A percentile compares a stretch with the other conserved stretches of the same genome.
Conservation (phyloP, 2,329 filamentous ascomycete species). For the Corinectria fuckeliana region DNA sequence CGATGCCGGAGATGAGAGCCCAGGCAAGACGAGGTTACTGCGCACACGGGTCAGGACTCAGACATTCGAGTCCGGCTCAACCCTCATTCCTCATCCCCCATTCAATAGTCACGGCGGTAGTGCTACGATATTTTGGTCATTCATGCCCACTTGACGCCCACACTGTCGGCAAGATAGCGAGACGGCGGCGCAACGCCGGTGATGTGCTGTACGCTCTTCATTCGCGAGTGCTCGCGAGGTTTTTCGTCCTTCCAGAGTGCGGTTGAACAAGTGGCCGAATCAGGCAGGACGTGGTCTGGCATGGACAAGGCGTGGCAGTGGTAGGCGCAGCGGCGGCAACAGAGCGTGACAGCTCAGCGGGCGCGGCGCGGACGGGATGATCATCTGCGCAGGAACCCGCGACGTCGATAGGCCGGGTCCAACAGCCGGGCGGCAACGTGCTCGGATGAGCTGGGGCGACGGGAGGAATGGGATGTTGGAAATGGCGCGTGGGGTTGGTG, state of each 20-base stretch:
- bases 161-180: neutral
- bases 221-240: conserved; percentile 27
- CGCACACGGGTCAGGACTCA: neutral
- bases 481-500: conserved; percentile 33
- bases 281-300: neutral
- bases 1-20: conserved; percentile 1
- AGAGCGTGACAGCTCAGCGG: conserved; percentile 32
- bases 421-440: neutral
- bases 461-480: neutral
- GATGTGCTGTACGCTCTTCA: conserved; percentile 32
- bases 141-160: neutral
- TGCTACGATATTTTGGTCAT: conserved; percentile 13
- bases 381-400: conserved; percentile 43
- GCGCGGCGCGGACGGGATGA: conserved; percentile 33
- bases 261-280: conserved; percentile 27
- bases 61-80: neutral
- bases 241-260: conserved; percentile 10
- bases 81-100: neutral
- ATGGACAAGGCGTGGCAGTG: neutral
- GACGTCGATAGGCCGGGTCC: conserved; percentile 30
- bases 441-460: conserved; percentile 1
- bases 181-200: neutral
- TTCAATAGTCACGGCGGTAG: conserved; percentile 18
- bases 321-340: neutral
- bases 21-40: neutral